These are phyloP conservation scores for Dendrothele bispora DNA, from an alignment of 768 basidiomycete species.

Conservation along the genomic window DNA sequence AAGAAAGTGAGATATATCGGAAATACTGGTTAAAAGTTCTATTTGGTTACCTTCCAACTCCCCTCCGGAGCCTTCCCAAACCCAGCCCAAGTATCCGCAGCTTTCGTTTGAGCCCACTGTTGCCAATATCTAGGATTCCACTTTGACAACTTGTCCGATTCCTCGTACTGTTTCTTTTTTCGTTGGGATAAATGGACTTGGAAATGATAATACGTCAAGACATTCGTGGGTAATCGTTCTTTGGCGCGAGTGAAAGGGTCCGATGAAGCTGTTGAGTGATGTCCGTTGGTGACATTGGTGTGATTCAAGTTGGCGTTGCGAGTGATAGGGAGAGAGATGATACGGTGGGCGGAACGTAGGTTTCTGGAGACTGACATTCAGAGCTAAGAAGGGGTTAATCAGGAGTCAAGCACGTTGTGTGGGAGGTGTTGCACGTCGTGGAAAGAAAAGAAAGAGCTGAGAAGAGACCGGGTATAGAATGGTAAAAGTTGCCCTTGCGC, in stretches of 20 bases:
- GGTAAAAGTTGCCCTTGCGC: too few species aligned
- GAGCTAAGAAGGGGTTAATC: too few species aligned
- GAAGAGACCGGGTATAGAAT: too few species aligned
- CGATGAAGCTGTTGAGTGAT: too few species aligned
- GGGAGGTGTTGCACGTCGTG: too few species aligned
- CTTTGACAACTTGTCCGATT: slow-evolving; percentile 24
- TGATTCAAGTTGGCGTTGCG: slow-evolving; percentile 20
- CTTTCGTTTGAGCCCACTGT: slow-evolving; percentile 54
- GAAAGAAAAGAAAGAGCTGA: too few species aligned
- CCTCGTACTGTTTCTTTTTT: slow-evolving; percentile 26
- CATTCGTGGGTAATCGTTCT: slow-evolving; percentile 8
- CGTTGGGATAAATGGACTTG: slow-evolving; percentile 9
- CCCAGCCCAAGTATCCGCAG: slow-evolving; percentile 56
- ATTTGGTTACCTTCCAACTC: slow-evolving; percentile 63
- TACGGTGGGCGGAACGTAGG: slow-evolving; percentile 40
- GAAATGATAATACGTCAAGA: slow-evolving; percentile 4
- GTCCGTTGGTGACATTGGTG: too few species aligned
- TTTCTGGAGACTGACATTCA: too few species aligned
- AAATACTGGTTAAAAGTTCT: not conserved
- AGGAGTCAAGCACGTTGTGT: too few species aligned
- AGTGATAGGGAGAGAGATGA: slow-evolving; percentile 44
- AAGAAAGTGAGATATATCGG: not conserved
- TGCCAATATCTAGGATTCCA: slow-evolving; percentile 42
- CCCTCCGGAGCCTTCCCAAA: slow-evolving; percentile 66
- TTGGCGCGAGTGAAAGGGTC: slow-evolving; percentile 1